Percentiles rank a stretch among this genome's conserved stretches.
Evolutionary conservation across 768 basidiomycete species (phyloP).

Genomic region (Lanmaoa pseudosensibilis): DNA sequence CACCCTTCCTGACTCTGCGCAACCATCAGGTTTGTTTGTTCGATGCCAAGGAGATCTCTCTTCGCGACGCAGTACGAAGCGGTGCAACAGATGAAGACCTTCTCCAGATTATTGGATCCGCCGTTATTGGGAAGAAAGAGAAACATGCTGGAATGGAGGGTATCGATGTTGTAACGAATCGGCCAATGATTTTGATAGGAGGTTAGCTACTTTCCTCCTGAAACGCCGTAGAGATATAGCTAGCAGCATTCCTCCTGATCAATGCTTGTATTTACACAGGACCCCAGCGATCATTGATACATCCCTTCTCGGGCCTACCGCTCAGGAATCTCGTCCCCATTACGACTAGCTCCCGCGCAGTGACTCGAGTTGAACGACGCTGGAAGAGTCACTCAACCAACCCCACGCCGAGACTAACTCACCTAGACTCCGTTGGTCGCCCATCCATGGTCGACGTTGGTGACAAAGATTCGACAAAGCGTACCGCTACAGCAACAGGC

Average conservation of each 20-base stretch:
- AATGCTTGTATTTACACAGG: slow-evolving; percentile 25
- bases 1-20: slow-evolving; percentile 1
- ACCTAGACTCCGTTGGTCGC: slow-evolving; percentile 68
- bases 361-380: slow-evolving; percentile 19
- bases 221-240: slow-evolving; percentile 16
- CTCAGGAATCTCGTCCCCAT: not conserved
- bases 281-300: slow-evolving; percentile 1
- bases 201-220: slow-evolving; percentile 64
- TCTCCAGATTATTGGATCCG: slow-evolving; percentile 57
- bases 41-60: slow-evolving; percentile 79
- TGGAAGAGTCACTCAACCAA: slow-evolving; percentile 20
- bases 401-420: slow-evolving; percentile 48
- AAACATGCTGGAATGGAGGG: slow-evolving; percentile 85
- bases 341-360: not conserved
- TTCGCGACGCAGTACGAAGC: slow-evolving; percentile 69
- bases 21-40: slow-evolving; percentile 76
- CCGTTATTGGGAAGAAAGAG: slow-evolving; percentile 70
- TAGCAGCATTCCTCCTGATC: slow-evolving; percentile 25
- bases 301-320: not conserved
- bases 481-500: slow-evolving; percentile 75
- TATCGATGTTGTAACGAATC: slow-evolving; percentile 73
- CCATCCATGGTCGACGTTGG: slow-evolving; percentile 85
- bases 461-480: slow-evolving; percentile 57
- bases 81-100: slow-evolving; percentile 66
- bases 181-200: slow-evolving; percentile 92